Evolutionary conservation across 148 eudicot species (phyloP), one percentile per base, ranked within the genome.

Genomic region (Chenopodium berlandieri): DNA sequence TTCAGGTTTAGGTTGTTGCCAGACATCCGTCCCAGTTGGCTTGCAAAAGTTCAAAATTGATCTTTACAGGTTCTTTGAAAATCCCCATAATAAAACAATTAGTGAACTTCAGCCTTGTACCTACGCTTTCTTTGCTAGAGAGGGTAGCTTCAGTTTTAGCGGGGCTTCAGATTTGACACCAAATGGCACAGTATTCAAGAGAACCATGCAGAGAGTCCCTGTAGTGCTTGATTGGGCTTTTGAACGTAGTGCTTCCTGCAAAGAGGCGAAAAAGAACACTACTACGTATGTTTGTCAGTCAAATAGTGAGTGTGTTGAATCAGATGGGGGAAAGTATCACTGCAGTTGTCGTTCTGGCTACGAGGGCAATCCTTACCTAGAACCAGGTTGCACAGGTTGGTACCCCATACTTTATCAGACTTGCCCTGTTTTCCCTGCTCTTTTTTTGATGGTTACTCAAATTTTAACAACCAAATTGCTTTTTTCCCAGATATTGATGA

Each of bases 351-450:
- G 46, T 30, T 37, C 82, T 11, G 90, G 90, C n/a, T 89, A 86
- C 34, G 82, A 84, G 87, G 91, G 87, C 73, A 89, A 88, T 77
- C 87, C 90, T 50, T 86, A 89, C 60, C 87, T 87, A 17, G 47
- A 44, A 75, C 80, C 83, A 69, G 83, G 83, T 63, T 89, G 87
- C 79, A 79, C 80, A 73, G 88, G 90, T 89, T 31, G 30, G 84
- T 77, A 46, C 17, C 27, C 46, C 37, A 30, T 68, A 30, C 19
- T 27, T 32, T 68, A 19, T 31, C 31, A 37, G 19, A 68, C 71
- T 66, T 66, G 34, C 34, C 31, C 7, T 40, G 5, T 40, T 40
- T 40, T 40, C 44, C 44, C 44, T 40, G 44, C 44, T 40, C 8
- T 40, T 40, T 40, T 5, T 40, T 40, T 40, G 0, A 40, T 40